Base-by-base conservation (phyloP, 202 grass and related monocot genomes). In the Digitaria exilis region DNA sequence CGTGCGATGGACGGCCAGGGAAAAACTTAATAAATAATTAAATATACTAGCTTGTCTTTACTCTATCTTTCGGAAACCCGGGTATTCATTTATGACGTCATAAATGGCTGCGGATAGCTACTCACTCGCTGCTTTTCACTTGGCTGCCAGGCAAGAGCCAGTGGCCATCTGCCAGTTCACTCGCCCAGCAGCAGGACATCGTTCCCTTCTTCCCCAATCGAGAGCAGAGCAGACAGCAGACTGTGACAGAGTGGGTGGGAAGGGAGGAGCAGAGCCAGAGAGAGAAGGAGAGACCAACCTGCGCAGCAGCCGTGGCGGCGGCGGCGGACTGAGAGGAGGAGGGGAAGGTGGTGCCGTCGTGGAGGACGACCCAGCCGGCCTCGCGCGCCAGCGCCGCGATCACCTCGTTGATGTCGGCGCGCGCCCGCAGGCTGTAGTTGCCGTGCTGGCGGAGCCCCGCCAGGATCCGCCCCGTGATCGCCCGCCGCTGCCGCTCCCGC, bases 351-450 rank as follows among this genome's bases (percentile, higher is more conserved):
- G 95, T 93, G 82, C 95, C 92, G 78, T 98, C 92, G 59, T 90
- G 95, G 82, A 98, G 90, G 22, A 98, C 95, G 34, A 91, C 67
- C 95, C 95, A 98, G 2, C 95, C 92, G 29, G 95, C 92, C 61
- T 97, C 90, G 28, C 85, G 45, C 0, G 95, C 95, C 1, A 97
- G 92, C 19, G 92, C 92, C 6, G 95, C 95, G 61, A 97, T 91
- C 9, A 97, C 95, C 76, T 95, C 95, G 82, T 97, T 97, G 56
- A 97, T 93, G 87, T 97, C 95, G 9, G 95, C 88, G 67, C 95
- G 88, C 2, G 83, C 87, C 2, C 92, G 84, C 9, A 97, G 90
- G 48, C 85, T 90, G 81, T 91, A 95, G 82, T 91, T 93, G 56
- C 90, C 92, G 87, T 97, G 95, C 28, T 89, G 90, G 3, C 95